Base-by-base conservation (phyloP, 1,284 basidiomycete genomes). In the Papiliotrema laurentii region DNA sequence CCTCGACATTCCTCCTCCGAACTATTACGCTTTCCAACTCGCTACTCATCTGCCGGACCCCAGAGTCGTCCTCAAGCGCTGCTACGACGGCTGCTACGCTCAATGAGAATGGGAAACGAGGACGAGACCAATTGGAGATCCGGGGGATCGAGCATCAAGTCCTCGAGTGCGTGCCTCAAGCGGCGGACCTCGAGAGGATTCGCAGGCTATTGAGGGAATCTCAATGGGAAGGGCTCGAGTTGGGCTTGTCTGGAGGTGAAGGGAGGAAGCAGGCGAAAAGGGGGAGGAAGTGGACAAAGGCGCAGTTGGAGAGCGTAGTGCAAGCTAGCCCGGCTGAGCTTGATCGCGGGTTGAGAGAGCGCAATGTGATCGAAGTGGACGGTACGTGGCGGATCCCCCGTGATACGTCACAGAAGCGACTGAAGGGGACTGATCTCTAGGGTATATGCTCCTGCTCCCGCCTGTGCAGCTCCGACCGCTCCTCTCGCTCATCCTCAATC, bases 11-110 rank as follows among this genome's bases (percentile, higher is more conserved):
- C 67, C 69, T 80, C 0, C 75, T 96, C 22, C 83, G 90, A 5
- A 86, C 89, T 0, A 83, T 96, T 7, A 78, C 81, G 3, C 76
- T 93, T 40, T 94, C 90, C 16, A 96, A 96, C 69, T 84, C 88
- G 1, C 75, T 92, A 30, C 77, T 89, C 13, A 79, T 94, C 39
- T 77, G 86, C 45, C 83, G 84, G 2, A 74, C 83, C 11, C 64
- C 47, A 26, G 21, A 43, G n/a, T 26, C 44, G 37, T 25, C 45
- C 30, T 33, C 45, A 37, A 21, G 24, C 31, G 16, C 47, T 16
- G 43, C 45, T 2, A 44, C 46, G 28, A n/a, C 51, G 11, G 21
- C 51, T 22, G n/a, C n/a, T n/a, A 27, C 30, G 22, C 28, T 36
- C 47, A 41, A 41, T 24, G 10, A 13, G 43, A 44, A 44, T n/a